A percentile compares a stretch with the other conserved stretches of the same genome.
Conservation (phyloP, 2,329 filamentous ascomycete genomes). For the Botryotinia globosa region DNA sequence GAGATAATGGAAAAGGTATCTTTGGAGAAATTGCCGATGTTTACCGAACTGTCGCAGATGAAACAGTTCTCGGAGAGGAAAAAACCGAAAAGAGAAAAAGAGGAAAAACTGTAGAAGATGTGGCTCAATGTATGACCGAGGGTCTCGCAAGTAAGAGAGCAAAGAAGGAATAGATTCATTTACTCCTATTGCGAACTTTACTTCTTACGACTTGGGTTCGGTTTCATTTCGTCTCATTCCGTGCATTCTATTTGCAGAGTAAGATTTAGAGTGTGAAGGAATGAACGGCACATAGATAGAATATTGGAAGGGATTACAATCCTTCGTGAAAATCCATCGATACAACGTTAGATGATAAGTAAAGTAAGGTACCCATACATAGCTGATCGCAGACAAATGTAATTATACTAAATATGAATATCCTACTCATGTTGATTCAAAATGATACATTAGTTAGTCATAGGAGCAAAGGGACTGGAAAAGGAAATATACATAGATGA, state of each 20-base stretch:
- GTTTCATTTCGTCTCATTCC: slow-evolving; percentile 12
- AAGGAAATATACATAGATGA: neutral
- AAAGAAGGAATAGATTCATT: slow-evolving; percentile 32
- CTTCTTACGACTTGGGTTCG: neutral
- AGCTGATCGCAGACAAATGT: neutral
- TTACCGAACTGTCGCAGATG: slow-evolving; percentile 59
- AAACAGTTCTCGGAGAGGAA: slow-evolving; percentile 58
- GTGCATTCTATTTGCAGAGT: neutral
- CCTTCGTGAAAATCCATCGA: neutral
- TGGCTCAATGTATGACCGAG: slow-evolving; percentile 50
- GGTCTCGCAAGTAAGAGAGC: slow-evolving; percentile 48
- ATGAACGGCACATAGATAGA: neutral
- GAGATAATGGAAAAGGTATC: slow-evolving; percentile 42
- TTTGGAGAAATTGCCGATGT: slow-evolving; percentile 61
- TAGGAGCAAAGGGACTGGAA: neutral
- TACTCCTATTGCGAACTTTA: neutral
- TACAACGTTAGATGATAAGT: slow-evolving; percentile 1
- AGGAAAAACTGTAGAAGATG: slow-evolving; percentile 56
- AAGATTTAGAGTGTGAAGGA: slow-evolving; percentile 1
- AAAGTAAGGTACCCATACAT: neutral
- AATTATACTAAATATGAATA: neutral
- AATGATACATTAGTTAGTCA: neutral
- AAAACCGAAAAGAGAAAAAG: slow-evolving; percentile 54
- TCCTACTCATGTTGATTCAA: neutral
- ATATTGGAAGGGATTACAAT: neutral